Conservation (phyloP, 768 basidiomycete species). For the Cubamyces sp. region DNA sequence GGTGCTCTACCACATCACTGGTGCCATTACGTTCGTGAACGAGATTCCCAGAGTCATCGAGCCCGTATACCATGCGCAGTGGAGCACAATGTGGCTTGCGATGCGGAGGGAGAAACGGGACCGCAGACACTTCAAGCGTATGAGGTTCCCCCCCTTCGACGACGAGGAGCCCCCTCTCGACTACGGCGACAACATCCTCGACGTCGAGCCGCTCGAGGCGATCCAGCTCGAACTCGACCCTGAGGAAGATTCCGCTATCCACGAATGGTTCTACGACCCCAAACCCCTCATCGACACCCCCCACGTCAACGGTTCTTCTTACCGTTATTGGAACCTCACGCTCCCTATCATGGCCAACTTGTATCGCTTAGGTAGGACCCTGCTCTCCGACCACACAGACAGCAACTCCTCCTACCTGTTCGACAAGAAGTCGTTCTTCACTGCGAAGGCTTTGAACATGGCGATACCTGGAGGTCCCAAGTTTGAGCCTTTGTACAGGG, state of each 20-base stretch:
- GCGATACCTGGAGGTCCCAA: constrained; percentile 98
- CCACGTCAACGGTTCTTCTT: constrained; percentile 91
- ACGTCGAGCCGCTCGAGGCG: constrained; percentile 96
- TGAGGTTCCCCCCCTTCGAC: constrained; percentile 99
- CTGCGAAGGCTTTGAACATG: constrained; percentile 96
- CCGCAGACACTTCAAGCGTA: constrained; percentile 98
- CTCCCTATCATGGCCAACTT: constrained; percentile 97
- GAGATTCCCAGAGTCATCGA: constrained; percentile 97
- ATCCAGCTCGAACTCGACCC: constrained; percentile 95
- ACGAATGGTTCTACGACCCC: constrained; percentile 99
- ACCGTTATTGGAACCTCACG: constrained; percentile 90
- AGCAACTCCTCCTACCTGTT: constrained; percentile 91
- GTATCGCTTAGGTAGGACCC: constrained; percentile 92
- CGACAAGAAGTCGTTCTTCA: constrained; percentile 97
- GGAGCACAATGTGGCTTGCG: constrained; percentile 99
- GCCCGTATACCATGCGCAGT: constrained; percentile 98
- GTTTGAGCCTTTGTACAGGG: constrained; percentile 95
- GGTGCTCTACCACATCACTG: constrained; percentile 98
- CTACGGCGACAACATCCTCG: constrained; percentile 98
- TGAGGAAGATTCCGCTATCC: constrained; percentile 88
- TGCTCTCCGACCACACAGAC: constrained; percentile 93
- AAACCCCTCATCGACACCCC: constrained; percentile 90
- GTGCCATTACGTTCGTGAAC: constrained; percentile 99
- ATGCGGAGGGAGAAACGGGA: constrained; percentile 99
- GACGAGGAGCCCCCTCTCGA: constrained; percentile 99